Conservation (phyloP, 108 stramenopile species). For the Nitzschia sp. region DNA sequence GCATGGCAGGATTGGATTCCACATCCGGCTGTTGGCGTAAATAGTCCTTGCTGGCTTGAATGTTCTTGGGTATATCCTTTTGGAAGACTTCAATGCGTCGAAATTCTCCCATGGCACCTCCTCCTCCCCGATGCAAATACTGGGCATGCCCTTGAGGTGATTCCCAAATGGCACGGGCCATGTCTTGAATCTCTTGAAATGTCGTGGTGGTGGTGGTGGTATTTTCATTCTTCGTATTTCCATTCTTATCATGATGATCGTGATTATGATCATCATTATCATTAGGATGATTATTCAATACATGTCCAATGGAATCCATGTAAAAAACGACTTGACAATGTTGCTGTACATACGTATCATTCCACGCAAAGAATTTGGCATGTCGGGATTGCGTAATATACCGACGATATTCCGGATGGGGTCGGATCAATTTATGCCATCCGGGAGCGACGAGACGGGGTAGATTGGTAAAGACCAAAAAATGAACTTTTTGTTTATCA, state of each 20-base stretch:
- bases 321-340: constrained; percentile 26
- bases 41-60: constrained; percentile 13
- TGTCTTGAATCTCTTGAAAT: constrained; percentile 3
- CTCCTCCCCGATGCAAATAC: constrained; percentile 20
- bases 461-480: constrained; percentile 30
- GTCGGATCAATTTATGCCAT: constrained; percentile 15
- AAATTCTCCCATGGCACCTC: constrained; percentile 14
- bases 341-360: neutral
- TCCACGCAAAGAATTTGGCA: constrained; percentile 25
- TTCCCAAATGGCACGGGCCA: constrained; percentile 8
- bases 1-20: neutral
- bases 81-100: constrained; percentile 1
- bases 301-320: constrained; percentile 20
- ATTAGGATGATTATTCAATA: constrained; percentile 6
- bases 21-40: constrained; percentile 11
- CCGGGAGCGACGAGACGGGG: neutral
- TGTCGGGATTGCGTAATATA: constrained; percentile 27
- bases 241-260: too few relatives aligned
- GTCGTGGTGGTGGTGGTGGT: too few relatives aligned
- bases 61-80: constrained; percentile 14
- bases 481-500: constrained; percentile 17
- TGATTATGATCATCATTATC: too few relatives aligned
- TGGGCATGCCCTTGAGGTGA: constrained; percentile 13
- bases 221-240: too few relatives aligned
- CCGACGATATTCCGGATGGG: constrained; percentile 12